Percentiles rank a stretch among this genome's conserved stretches.
Evolutionary conservation across 202 grass and related monocot genomes (phyloP).

Genomic region (Setaria viridis): DNA sequence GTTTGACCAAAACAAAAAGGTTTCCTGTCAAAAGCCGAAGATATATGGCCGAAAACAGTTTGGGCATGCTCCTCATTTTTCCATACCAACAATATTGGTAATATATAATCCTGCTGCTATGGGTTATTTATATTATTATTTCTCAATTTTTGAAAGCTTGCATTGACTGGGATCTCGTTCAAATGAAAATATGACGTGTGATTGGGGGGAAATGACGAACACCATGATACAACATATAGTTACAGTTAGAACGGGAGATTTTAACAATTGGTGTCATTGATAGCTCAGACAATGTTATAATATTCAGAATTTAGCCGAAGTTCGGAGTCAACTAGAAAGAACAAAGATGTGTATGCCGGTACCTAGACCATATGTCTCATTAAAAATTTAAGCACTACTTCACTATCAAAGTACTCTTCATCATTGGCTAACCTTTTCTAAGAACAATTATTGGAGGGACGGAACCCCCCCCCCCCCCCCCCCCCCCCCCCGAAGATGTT

Average conservation of each 20-base stretch:
- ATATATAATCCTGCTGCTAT: background rate
- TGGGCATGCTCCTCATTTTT: background rate
- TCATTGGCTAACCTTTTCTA: conserved; percentile 9
- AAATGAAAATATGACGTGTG: background rate
- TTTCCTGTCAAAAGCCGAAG: background rate
- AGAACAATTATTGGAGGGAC: conserved; percentile 12
- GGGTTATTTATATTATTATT: background rate
- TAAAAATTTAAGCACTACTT: background rate
- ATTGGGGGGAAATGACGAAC: background rate
- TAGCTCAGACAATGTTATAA: background rate
- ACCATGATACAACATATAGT: background rate
- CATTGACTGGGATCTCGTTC: background rate
- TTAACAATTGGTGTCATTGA: background rate
- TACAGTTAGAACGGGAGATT: background rate
- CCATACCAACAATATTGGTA: background rate
- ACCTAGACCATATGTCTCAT: background rate
- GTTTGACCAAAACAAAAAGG: background rate
- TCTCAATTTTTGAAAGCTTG: background rate
- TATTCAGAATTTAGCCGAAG: background rate
- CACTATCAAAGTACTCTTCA: background rate
- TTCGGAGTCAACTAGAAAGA: background rate
- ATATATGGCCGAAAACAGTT: background rate
- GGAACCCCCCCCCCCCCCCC: background rate
- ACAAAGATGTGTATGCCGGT: background rate
- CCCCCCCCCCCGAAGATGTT: background rate